Evolutionary conservation across 129 eudicot genomes (phyloP), one percentile per base, ranked within the genome.

Genomic region (Heracleum sosnowskyi): DNA sequence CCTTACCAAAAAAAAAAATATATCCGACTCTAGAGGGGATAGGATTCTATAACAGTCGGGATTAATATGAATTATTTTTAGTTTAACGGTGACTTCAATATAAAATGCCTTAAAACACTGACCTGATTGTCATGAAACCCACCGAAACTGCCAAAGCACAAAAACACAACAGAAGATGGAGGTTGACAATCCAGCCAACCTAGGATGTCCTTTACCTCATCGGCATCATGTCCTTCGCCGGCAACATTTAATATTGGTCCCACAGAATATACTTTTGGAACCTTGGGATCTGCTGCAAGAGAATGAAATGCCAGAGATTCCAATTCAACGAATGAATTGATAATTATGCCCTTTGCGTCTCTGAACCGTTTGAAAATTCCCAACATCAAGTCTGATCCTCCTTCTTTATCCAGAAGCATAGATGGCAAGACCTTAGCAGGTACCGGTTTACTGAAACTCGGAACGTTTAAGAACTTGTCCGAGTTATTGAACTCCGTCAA

Each of bases 361-460:
- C 75, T n/a, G 15, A 1, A 37, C 75, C 47, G 39, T 12, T 13
- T 11, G 33, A 39, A 24, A 29, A 37, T 3, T n/a, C 46, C 46
- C 49, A 71, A 10, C 16, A 71, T 11, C 46, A 71, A 71, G 15
- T 71, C 75, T 8, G 75, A 39, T 8, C 75, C 75, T 22, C 75
- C 49, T 22, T 71, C 34, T 4, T 39, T 40, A 55, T 55, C 79
- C 68, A 76, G 15, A 0, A 20, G 22, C 69, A 24, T 0, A 0
- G 17, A 53, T 11, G 79, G 79, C 51, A 76, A n/a, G 22, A 76
- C 69, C 22, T 76, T 53, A 5, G 68, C 79, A 2, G 70, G 79
- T 0, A 76, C 70, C 20, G 69, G 37, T 28, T 76, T 76, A 4
- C 15, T 11, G 13, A 76, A 76, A 53, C 70, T 2, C 35, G 79